Conservation (phyloP, 345 rosid species). For the Eucalyptus sp. region DNA sequence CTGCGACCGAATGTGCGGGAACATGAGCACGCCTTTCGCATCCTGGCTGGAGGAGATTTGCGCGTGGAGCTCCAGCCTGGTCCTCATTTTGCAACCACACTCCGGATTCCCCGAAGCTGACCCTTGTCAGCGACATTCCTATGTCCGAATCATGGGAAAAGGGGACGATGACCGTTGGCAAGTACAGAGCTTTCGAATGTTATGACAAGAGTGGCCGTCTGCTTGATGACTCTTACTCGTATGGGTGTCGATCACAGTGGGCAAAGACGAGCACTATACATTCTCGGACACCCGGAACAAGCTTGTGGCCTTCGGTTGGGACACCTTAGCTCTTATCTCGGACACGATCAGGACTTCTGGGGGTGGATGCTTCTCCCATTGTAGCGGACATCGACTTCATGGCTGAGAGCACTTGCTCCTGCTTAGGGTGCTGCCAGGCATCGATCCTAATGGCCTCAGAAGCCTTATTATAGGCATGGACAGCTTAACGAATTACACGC, state of each 20-base stretch:
- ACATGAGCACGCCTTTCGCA: not conserved
- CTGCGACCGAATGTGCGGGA: not conserved
- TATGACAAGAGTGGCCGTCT: not conserved
- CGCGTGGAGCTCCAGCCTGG: not conserved
- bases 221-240: not conserved
- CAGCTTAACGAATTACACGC: too few species aligned
- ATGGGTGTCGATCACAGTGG: fast-evolving
- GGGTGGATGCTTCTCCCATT: too few species aligned
- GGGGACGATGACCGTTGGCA: not conserved
- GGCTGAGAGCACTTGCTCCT: too few species aligned
- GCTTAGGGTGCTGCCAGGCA: too few species aligned
- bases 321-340: not conserved
- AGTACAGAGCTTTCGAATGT: not conserved
- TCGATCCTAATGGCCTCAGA: too few species aligned
- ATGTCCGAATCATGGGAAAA: fast-evolving
- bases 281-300: not conserved
- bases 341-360: too few species aligned
- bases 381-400: too few species aligned
- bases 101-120: not conserved
- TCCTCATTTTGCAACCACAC: not conserved
- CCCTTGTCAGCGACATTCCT: not conserved
- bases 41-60: not conserved
- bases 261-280: not conserved
- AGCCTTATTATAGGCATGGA: too few species aligned
- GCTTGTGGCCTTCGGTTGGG: not conserved